Conservation (phyloP, 108 stramenopile genomes). For the Cyclotella cryptica region DNA sequence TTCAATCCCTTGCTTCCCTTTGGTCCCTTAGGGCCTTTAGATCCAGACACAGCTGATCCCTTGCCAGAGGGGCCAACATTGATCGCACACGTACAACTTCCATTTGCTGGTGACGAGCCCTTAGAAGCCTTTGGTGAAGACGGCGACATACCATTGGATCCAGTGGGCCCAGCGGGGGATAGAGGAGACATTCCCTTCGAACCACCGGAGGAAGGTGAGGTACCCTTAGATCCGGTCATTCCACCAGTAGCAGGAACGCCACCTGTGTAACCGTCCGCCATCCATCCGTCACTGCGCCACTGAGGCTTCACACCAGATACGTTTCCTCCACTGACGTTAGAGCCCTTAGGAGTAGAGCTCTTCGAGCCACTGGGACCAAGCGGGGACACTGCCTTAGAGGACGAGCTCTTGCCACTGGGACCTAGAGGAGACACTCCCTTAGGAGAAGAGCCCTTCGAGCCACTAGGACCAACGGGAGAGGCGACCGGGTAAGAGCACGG, state of each 20-base stretch:
- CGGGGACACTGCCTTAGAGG: no score
- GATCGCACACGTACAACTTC: not conserved
- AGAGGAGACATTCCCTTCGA: no score
- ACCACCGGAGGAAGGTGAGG: no score
- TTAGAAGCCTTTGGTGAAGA: not conserved
- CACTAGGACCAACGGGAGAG: not conserved
- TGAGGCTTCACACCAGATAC: no score
- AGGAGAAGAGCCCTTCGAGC: not conserved
- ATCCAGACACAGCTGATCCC: not conserved
- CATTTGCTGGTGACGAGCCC: not conserved
- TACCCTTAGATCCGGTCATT: not conserved
- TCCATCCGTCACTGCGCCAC: no score
- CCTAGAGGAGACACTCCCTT: no score
- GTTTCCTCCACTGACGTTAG: no score
- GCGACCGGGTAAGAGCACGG: not conserved
- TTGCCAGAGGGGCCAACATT: not conserved
- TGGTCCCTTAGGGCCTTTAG: not conserved
- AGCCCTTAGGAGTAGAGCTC: not conserved
- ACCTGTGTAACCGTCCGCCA: no score
- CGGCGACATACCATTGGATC: no score
- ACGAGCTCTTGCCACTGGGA: no score
- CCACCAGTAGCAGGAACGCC: not conserved
- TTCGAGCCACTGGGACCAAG: not conserved
- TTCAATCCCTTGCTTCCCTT: not conserved
- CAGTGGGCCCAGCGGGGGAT: no score